Evolutionary conservation across 805 yeast species (phyloP).

Genomic region (Metschnikowia baotianmanensis): DNA sequence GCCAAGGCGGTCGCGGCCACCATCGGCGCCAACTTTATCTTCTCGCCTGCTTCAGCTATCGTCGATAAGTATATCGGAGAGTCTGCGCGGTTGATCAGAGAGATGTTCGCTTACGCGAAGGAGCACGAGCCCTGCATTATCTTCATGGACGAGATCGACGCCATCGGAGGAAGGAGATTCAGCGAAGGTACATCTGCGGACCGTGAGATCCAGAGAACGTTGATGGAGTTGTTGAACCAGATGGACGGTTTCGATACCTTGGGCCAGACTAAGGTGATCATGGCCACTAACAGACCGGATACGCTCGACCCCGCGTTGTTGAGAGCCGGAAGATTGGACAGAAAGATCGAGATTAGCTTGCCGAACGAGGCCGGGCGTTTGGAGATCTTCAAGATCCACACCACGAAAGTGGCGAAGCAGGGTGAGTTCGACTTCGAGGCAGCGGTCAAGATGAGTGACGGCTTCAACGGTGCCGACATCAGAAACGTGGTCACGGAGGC

Average conservation of each 20-base stretch:
- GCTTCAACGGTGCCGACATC: slow-evolving; percentile 98
- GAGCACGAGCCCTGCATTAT: slow-evolving; percentile 98
- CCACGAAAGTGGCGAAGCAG: slow-evolving; percentile 76
- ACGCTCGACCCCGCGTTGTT: slow-evolving; percentile 95
- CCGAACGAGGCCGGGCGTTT: slow-evolving; percentile 96
- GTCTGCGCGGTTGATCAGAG: slow-evolving; percentile 93
- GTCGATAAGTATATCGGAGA: slow-evolving; percentile 98
- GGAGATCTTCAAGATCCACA: slow-evolving; percentile 91
- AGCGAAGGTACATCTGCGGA: slow-evolving; percentile 98
- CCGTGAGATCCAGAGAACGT: slow-evolving; percentile 95
- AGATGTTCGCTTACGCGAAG: slow-evolving; percentile 96
- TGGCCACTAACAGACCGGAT: slow-evolving; percentile 99
- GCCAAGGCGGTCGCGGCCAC: slow-evolving; percentile 99
- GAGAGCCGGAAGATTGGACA: slow-evolving; percentile 96
- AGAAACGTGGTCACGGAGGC: slow-evolving; percentile 98
- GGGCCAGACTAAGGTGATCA: slow-evolving; percentile 95
- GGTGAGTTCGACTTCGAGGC: slow-evolving; percentile 98
- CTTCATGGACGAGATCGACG: slow-evolving; percentile 98
- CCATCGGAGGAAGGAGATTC: slow-evolving; percentile 97
- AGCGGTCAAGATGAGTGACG: slow-evolving; percentile 97
- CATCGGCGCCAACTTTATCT: slow-evolving; percentile 95
- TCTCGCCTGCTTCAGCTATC: slow-evolving; percentile 97
- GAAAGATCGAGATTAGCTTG: slow-evolving; percentile 91
- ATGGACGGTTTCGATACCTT: slow-evolving; percentile 98
- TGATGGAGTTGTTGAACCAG: slow-evolving; percentile 95